Evolutionary conservation across 768 basidiomycete species (phyloP), one percentile per base, ranked within the genome.

Genomic region (Russula abietina): DNA sequence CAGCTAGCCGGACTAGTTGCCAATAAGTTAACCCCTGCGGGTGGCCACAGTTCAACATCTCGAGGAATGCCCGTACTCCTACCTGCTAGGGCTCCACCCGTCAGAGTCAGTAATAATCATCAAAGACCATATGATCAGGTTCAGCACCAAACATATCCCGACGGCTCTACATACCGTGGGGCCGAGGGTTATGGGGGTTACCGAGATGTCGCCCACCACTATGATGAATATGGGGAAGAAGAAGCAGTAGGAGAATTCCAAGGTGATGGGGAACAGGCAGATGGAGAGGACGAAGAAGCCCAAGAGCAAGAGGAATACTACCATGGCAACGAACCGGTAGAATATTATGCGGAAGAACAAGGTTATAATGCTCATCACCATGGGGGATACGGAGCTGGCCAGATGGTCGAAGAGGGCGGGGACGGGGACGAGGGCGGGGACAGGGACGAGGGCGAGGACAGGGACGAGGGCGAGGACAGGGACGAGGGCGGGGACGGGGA

Each of bases 21-120:
- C n/a, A n/a, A n/a, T n/a, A n/a, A n/a, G 50, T 59, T 50, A 32
- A 58, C 41, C 17, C 57, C 57, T 57, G 7, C 7, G 10, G 57
- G 2, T 30, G 36, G 26, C 22, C 3, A 48, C 8, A 36, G 26
- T 36, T 3, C 46, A 16, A 24, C 17, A 46, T 36, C 22, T 17
- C 45, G 10, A 30, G 32, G 26, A 32, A 48, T 24, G 36, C 9
- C 36, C 36, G 12, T 12, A 36, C 11, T 12, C 5, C 12, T 36
- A 36, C 36, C 12, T 36, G 36, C 36, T 14, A 12, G 12, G 17
- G 56, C 12, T 17, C 56, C 3, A 38, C 48, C 57, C 22, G 33
- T 4, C 38, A 36, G 36, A 38, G 49, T 26, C 28, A 28, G 16
- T 48, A 38, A 49, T 39, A 33, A 36, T 26, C 49, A 8, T 12